Evolutionary conservation across 306 rosid genomes (phyloP).

Genomic region (Corylus americana): DNA sequence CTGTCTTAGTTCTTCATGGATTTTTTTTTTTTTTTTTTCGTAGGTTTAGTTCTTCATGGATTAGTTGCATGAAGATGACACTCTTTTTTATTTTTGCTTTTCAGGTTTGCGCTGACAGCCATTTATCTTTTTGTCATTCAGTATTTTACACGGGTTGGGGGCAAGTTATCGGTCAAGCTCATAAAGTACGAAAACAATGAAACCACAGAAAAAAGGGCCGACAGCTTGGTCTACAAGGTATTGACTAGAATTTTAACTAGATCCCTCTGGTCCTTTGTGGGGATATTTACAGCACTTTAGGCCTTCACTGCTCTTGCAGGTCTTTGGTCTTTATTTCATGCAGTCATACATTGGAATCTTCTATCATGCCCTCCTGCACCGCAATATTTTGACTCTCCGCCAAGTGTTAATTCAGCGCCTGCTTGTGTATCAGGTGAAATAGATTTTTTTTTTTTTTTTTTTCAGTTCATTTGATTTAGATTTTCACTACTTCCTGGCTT

Average conservation of each 20-base stretch:
- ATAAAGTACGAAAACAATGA: conserved; percentile 82
- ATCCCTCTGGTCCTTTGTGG: neutral
- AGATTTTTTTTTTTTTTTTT: conserved; percentile 4
- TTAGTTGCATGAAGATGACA: neutral
- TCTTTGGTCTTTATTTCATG: conserved; percentile 96
- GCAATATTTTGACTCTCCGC: conserved; percentile 85
- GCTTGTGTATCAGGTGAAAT: conserved; percentile 82
- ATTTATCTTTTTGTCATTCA: conserved; percentile 80
- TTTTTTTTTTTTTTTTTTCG: neutral
- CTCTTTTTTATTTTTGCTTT: neutral
- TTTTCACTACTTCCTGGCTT: conserved; percentile 14
- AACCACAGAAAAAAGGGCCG: conserved; percentile 78
- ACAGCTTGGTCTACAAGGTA: conserved; percentile 98
- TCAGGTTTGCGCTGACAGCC: conserved; percentile 17
- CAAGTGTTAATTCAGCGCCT: conserved; percentile 88
- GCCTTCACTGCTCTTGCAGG: conserved; percentile 52
- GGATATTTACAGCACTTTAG: conserved; percentile 20
- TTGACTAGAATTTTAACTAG: conserved; percentile 7
- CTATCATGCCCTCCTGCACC: conserved; percentile 92
- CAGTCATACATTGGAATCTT: conserved; percentile 95
- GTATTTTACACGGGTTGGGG: conserved; percentile 73
- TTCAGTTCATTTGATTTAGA: neutral
- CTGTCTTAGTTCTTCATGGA: neutral
- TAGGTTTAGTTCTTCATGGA: neutral
- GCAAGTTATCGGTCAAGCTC: conserved; percentile 75